Conservation (phyloP, 352 stramenopile species). For the Hyaloperonospora arabidopsidis region DNA sequence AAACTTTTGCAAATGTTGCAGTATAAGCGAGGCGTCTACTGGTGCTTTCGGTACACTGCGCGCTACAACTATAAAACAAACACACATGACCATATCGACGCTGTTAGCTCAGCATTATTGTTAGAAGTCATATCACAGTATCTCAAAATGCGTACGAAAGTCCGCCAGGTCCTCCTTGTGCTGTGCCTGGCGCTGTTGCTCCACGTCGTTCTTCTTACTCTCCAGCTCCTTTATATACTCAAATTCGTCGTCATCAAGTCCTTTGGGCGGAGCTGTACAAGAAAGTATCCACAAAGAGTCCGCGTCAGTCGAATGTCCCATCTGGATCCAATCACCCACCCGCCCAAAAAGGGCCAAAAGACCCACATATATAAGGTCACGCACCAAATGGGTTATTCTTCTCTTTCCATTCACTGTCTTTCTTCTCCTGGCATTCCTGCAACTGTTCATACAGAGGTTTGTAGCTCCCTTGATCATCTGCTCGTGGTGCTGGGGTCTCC, state of each 20-base stretch:
- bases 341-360: background rate
- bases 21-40: conserved; percentile 12
- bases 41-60: conserved; percentile 35
- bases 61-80: conserved; percentile 40
- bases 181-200: conserved; percentile 49
- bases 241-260: conserved; percentile 80
- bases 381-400: conserved; percentile 85
- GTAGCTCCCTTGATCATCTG: conserved; percentile 43
- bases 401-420: conserved; percentile 84
- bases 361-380: background rate
- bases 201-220: conserved; percentile 36
- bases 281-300: background rate
- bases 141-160: conserved; percentile 41
- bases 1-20: conserved; percentile 28
- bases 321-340: no score
- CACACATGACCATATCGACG: background rate
- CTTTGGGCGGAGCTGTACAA: conserved; percentile 63
- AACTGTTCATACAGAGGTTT: conserved; percentile 77
- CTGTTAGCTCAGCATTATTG: background rate
- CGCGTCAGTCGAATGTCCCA: no score
- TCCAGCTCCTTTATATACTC: conserved; percentile 75
- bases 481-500: conserved; percentile 39
- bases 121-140: background rate
- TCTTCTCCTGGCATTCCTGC: conserved; percentile 66
- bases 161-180: conserved; percentile 65